Evolutionary conservation across 2,329 filamentous ascomycete species (phyloP).

Genomic region (Beauveria caledonica): DNA sequence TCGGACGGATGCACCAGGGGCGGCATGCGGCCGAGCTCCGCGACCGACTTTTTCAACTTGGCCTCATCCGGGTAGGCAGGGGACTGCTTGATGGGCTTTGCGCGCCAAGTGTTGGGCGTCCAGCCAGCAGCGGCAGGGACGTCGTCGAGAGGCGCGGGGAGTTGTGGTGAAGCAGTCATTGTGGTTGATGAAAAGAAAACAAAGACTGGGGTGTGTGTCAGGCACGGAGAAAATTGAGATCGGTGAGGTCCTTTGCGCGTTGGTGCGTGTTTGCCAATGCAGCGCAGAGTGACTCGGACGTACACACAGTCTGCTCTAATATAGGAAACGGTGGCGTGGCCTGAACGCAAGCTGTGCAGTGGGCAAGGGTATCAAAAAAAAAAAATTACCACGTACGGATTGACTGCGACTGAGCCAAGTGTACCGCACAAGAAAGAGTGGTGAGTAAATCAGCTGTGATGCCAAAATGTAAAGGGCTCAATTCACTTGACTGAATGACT

Average conservation of each 20-base stretch:
- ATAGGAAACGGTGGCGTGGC: neutral
- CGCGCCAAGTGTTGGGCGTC: conserved; percentile 62
- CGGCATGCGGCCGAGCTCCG: conserved; percentile 60
- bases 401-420: neutral
- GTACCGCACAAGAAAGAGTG: neutral
- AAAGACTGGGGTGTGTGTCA: neutral
- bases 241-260: too few relatives aligned
- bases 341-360: neutral
- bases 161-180: conserved; percentile 4
- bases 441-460: neutral
- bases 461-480: neutral
- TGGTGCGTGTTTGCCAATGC: too few relatives aligned
- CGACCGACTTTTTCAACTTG: conserved; percentile 50
- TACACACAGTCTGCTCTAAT: too few relatives aligned
- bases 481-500: neutral
- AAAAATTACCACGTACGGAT: neutral
- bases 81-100: conserved; percentile 70
- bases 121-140: conserved; percentile 28
- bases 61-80: conserved; percentile 59
- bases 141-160: neutral
- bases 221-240: too few relatives aligned
- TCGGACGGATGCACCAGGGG: conserved; percentile 73
- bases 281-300: too few relatives aligned
- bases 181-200: too few relatives aligned
- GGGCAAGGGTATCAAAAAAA: too few relatives aligned